phyloP scores from a whole-genome alignment of 768 basidiomycete species.

The Termitomyces sp. region DNA sequence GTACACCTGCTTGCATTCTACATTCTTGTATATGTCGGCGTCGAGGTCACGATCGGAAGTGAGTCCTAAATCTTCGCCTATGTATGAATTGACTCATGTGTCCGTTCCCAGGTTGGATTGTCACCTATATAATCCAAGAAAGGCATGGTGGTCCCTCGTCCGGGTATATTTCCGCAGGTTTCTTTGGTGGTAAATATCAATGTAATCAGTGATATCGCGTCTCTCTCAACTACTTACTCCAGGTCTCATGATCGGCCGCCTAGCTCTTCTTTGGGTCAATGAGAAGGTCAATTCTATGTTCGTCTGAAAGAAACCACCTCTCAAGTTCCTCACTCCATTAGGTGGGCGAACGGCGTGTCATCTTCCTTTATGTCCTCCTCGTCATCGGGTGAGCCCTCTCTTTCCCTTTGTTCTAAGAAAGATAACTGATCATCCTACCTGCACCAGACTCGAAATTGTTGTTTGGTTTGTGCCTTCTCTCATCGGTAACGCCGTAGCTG shows the following conservation, averaged over 20 bases:
- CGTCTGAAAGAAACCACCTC: neutral
- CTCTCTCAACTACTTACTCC: neutral
- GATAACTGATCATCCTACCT: neutral
- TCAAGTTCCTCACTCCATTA: constrained; percentile 11
- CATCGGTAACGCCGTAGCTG: constrained; percentile 56
- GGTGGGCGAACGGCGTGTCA: constrained; percentile 52
- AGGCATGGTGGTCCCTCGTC: constrained; percentile 32
- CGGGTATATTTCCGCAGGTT: constrained; percentile 23
- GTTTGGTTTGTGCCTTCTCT: constrained; percentile 70
- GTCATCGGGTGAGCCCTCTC: constrained; percentile 38
- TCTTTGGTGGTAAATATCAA: constrained; percentile 18
- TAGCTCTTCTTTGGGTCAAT: neutral
- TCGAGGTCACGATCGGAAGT: constrained; percentile 61
- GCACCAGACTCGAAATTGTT: constrained; percentile 39
- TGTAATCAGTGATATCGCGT: constrained; percentile 36
- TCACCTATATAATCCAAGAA: constrained; percentile 48
- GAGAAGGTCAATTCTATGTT: neutral
- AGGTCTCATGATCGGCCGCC: neutral
- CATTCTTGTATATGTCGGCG: constrained; percentile 64
- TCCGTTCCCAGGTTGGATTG: constrained; percentile 58
- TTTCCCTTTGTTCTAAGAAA: neutral
- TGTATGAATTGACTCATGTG: neutral
- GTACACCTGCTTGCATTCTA: constrained; percentile 65
- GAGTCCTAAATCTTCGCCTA: neutral
- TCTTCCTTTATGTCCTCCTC: constrained; percentile 49